Conservation (phyloP, 495 filamentous ascomycete species). For the Cryomyces minteri region DNA sequence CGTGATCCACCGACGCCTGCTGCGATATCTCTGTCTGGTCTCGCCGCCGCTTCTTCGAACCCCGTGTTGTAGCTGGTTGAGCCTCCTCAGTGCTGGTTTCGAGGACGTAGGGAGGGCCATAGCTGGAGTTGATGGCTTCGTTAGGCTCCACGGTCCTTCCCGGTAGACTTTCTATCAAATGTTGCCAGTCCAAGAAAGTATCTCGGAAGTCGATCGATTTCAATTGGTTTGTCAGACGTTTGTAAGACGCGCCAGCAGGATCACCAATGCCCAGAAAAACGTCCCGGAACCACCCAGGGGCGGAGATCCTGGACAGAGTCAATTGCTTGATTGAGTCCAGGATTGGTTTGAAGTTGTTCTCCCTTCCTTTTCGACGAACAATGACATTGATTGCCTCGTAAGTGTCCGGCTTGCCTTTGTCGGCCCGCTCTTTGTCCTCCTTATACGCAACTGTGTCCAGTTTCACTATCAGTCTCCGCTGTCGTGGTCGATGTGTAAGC, state of each 20-base stretch:
- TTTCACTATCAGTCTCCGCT: conserved; percentile 57
- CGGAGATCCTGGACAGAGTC: conserved; percentile 64
- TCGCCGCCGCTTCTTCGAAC: conserved; percentile 65
- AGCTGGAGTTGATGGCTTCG: conserved; percentile 49
- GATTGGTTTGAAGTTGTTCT: conserved; percentile 96
- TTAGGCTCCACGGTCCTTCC: conserved; percentile 66
- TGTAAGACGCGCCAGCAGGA: conserved; percentile 72
- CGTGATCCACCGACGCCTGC: conserved; percentile 34
- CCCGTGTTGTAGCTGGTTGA: conserved; percentile 18
- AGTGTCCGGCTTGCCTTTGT: conserved; percentile 49
- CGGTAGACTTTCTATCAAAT: conserved; percentile 73
- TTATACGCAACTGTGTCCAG: conserved; percentile 68
- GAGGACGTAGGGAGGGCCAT: conserved; percentile 74
- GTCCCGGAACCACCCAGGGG: conserved; percentile 87
- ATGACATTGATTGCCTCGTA: conserved; percentile 80
- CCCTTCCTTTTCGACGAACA: conserved; percentile 64
- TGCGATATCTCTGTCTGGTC: conserved; percentile 48
- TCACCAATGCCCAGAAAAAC: conserved; percentile 95
- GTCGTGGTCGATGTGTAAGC: conserved; percentile 30
- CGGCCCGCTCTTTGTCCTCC: conserved; percentile 44
- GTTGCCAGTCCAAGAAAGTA: conserved; percentile 90
- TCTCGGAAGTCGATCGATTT: conserved; percentile 74
- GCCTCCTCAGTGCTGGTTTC: conserved; percentile 26
- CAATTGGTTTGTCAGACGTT: conserved; percentile 59
- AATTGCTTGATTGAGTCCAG: conserved; percentile 80